Base-by-base conservation (phyloP, 2,329 filamentous ascomycete genomes). In the Colletotrichum agaves region DNA sequence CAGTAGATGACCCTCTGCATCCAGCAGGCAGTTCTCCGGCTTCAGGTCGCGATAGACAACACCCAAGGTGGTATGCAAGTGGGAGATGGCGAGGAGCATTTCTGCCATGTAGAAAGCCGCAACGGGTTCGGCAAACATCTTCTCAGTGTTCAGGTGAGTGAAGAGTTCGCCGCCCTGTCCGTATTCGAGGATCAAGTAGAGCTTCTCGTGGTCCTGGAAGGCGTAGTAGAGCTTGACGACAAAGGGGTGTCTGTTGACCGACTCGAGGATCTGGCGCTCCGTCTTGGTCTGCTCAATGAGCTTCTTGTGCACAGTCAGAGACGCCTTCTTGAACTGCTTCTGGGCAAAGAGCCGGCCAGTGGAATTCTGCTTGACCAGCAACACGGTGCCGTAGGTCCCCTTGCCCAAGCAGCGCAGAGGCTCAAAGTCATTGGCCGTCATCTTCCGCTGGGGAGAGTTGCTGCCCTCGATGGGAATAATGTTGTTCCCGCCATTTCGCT, bases 71-170 rank as follows among this genome's bases (percentile, higher is more conserved):
- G 92, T 90, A 81, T 99, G 96, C 27, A 99, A 87, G 79, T 99
- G 94, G 41, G 95, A 93, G 52, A 99, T 87, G 33, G 96, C 97
- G 23, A 99, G 88, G 4, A 97, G 90, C 90, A 99, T 97, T 81
- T 99, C 94, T 0, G 94, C 97, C 93, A 98, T 97, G 85, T 99
- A 99, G 79, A 98, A 99, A 1, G 94, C 93, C 0, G 95, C 92
- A 2, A 91, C 91, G 15, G 92, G 86, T 80, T 98, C 95, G 13
- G 91, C 87, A 73, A 99, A 98, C 93, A 98, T 98, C 78, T 93
- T 93, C 78, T 98, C 94, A 72, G 93, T 91, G 67, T 90, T 93
- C 27, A 99, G 86, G 75, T 98, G 95, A n/a, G 93, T 94, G 78
- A 99, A 99, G 5, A 99, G 86, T 80, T 99, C 97, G 63, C 97